Conservation (phyloP, 2,329 filamentous ascomycete species). For the Aciculosporium take region DNA sequence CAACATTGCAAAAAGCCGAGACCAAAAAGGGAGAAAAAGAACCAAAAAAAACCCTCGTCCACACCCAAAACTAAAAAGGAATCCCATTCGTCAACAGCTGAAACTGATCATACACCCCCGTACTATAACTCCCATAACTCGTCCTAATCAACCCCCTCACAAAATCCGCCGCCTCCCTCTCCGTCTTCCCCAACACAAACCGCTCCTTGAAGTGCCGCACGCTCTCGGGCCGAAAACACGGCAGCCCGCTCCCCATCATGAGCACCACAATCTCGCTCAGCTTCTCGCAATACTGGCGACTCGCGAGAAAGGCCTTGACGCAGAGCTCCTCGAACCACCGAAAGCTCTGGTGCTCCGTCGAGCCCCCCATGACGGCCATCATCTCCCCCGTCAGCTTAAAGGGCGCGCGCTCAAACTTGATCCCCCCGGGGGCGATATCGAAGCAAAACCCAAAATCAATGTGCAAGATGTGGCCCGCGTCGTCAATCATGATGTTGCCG, state of each 20-base stretch:
- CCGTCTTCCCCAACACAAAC: constrained; percentile 82
- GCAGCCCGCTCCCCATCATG: constrained; percentile 92
- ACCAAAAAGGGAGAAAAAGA: neutral
- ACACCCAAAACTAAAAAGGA: constrained; percentile 51
- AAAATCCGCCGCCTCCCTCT: constrained; percentile 87
- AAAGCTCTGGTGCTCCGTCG: constrained; percentile 72
- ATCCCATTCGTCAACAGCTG: constrained; percentile 95
- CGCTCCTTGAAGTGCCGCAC: constrained; percentile 83
- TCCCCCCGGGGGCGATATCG: constrained; percentile 91
- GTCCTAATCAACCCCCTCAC: constrained; percentile 81
- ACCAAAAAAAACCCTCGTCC: neutral
- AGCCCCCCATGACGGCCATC: constrained; percentile 97
- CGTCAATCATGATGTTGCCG: constrained; percentile 99
- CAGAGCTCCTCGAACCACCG: constrained; percentile 94
- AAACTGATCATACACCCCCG: constrained; percentile 94
- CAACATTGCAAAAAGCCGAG: too few relatives aligned
- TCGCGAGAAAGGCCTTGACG: constrained; percentile 86
- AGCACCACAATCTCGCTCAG: constrained; percentile 77
- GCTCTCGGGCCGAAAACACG: constrained; percentile 95
- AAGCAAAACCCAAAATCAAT: constrained; percentile 99
- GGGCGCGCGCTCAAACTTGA: constrained; percentile 92
- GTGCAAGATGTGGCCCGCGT: constrained; percentile 91
- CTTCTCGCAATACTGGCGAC: constrained; percentile 74
- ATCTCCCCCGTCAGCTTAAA: constrained; percentile 98
- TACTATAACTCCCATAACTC: constrained; percentile 82